A percentile compares a stretch with the other conserved stretches of the same genome.
These are phyloP conservation scores for Phytophthora cajani DNA, from an alignment of 352 stramenopile genomes.

Conservation along the genomic window DNA sequence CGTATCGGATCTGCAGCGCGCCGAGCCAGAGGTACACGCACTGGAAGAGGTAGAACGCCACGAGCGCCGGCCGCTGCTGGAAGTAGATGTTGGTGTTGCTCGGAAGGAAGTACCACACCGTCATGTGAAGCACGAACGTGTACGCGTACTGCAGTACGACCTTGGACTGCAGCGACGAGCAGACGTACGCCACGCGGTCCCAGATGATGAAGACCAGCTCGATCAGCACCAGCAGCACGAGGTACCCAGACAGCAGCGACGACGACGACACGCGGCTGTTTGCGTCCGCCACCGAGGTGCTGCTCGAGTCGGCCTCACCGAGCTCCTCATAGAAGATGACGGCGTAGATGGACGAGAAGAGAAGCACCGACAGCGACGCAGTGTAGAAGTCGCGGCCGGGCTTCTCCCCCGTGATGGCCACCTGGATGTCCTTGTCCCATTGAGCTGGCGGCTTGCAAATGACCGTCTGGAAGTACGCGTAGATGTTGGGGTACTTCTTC, in stretches of 20 bases:
- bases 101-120: slow-evolving; percentile 80
- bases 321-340: slow-evolving; percentile 83
- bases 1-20: slow-evolving; percentile 85
- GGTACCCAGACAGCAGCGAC: slow-evolving; percentile 86
- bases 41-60: slow-evolving; percentile 85
- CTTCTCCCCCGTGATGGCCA: slow-evolving; percentile 80
- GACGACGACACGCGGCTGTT: slow-evolving; percentile 66
- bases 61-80: slow-evolving; percentile 67
- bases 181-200: slow-evolving; percentile 86
- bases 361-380: slow-evolving; percentile 61
- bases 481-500: slow-evolving; percentile 48
- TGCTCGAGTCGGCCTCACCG: slow-evolving; percentile 59
- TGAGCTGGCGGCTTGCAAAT: slow-evolving; percentile 68
- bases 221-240: slow-evolving; percentile 84
- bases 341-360: slow-evolving; percentile 74
- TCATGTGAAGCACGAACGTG: slow-evolving; percentile 71
- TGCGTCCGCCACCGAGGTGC: slow-evolving; percentile 43
- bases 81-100: slow-evolving; percentile 84
- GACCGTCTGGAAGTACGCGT: slow-evolving; percentile 71
- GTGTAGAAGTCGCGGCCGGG: slow-evolving; percentile 83
- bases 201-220: slow-evolving; percentile 86
- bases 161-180: slow-evolving; percentile 74
- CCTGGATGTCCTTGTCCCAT: slow-evolving; percentile 90
- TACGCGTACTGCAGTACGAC: slow-evolving; percentile 83
- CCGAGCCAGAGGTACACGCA: slow-evolving; percentile 81